Base-by-base conservation (phyloP, 805 yeast genomes). In the Saccharomycopsis amapae region DNA sequence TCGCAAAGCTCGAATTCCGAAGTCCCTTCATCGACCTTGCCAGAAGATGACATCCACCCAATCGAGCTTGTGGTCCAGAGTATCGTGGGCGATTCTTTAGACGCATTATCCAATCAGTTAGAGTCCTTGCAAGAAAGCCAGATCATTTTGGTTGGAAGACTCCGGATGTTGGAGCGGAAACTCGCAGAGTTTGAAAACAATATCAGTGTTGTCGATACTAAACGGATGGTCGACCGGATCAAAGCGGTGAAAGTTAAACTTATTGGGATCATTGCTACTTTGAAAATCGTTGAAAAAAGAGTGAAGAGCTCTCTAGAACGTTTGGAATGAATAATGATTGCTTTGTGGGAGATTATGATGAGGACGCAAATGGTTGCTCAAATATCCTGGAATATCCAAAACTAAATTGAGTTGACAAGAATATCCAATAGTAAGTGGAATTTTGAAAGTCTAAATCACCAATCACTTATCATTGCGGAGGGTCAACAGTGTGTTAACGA, bases 61-160 rank as follows among this genome's bases (percentile, higher is more conserved):
- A 20, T 50, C n/a, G 53, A 50, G 30, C 36, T 46, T 10, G 50
- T 50, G 2, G 45, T 50, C 13, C 53, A 50, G n/a, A 25, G 40
- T 15, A 40, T 50, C 13, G 38, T 50, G 7, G 53, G 53, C 9
- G 41, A 45, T 5, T 37, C 48, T n/a, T 43, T 50, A 22, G 53
- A 50, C 25, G 26, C 41, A 3, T 30, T 46, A 26, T 38, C 44
- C 13, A 44, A 39, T 3, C 46, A 50, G 34, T 32, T 50, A n/a
- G 19, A 28, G 9, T 37, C 36, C 12, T 40, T 50, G 30, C 53
- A 44, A 26, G 50, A 50, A 13, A 46, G 50, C 23, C 53, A 50
- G 32, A 24, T 46, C 13, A 43, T 50, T 9, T 26, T 50, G 5
- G 19, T 34, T 5, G 36, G 45, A 25, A 33, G 53, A 28, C n/a